Evolutionary conservation across 129 eudicot species (phyloP), one percentile per base, ranked within the genome.

Genomic region (Lonicera japonica): DNA sequence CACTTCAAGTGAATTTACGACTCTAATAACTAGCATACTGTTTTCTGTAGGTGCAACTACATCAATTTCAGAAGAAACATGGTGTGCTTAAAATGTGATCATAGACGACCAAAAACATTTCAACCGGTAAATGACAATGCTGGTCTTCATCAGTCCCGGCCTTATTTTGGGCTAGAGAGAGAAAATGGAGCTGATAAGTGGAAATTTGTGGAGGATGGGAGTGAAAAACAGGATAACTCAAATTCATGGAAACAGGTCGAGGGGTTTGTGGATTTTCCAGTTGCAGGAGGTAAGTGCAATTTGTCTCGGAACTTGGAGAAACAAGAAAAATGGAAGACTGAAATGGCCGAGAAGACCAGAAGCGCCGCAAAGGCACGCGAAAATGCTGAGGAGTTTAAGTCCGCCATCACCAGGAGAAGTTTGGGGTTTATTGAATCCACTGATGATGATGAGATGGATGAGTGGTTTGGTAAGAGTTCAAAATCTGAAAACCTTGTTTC

Each of bases 11-110:
- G 1, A 13, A 43, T 0, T 13, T 43, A 15, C 8, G 36, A 70
- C n/a, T n/a, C n/a, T n/a, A n/a, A n/a, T n/a, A n/a, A n/a, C n/a
- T n/a, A n/a, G n/a, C n/a, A n/a, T n/a, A n/a, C n/a, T n/a, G n/a
- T n/a, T n/a, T 70, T 25, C 9, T 79, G 80, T 63, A 89, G 95
- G 74, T 89, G 95, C 69, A 86, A 89, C 71, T 89, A 86, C 70
- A 75, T 86, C 73, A 86, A 89, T 74, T 83, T 89, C 68, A 83
- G 72, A 77, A 76, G 77, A 73, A 89, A 89, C 64, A 68, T 46
- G 70, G 80, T 25, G 15, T 89, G 97, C 66, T 71, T 86, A 63
- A 89, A 83, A 69, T 89, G 97, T 40, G 85, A 83, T 72, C 86
- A 86, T 60, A 83, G 67, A 24, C 82, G 83, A 21, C 79, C 88